phyloP scores from a whole-genome alignment of 2,329 filamentous ascomycete genomes.

The Penicillium sp. region DNA sequence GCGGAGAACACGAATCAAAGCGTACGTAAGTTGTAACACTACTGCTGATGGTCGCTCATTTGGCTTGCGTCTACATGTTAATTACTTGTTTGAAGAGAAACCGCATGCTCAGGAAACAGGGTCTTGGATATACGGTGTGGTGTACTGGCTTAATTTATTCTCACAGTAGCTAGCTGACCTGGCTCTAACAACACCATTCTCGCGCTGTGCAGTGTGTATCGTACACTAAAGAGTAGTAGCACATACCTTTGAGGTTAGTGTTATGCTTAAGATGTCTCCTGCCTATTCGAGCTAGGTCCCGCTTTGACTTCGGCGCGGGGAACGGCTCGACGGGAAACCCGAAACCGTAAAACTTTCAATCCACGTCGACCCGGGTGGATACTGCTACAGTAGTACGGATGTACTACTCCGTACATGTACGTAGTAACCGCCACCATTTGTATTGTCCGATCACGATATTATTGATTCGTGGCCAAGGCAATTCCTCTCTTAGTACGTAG shows the following conservation, averaged over 20 bases:
- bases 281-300: background rate
- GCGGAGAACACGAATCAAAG: background rate
- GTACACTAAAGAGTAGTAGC: background rate
- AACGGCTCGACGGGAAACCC: slow-evolving; percentile 1
- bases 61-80: background rate
- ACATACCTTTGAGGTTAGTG: background rate
- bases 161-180: background rate
- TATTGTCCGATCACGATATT: background rate
- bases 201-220: background rate
- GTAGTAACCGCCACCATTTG: too few species aligned
- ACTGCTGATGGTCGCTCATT: background rate
- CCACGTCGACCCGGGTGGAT: background rate
- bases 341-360: slow-evolving; percentile 1
- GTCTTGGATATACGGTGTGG: too few species aligned
- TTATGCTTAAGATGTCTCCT: background rate
- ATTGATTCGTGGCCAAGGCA: too few species aligned
- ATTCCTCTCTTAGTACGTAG: too few species aligned
- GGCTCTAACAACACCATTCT: background rate
- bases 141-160: too few species aligned
- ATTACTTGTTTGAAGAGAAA: background rate
- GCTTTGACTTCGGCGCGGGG: background rate
- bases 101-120: background rate
- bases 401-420: too few species aligned
- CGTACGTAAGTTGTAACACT: too few species aligned
- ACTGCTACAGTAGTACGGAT: too few species aligned